Percentiles rank a stretch among this genome's conserved stretches.
Conservation (phyloP, 805 yeast species). For the Vanderwaltozyma verrucispora region DNA sequence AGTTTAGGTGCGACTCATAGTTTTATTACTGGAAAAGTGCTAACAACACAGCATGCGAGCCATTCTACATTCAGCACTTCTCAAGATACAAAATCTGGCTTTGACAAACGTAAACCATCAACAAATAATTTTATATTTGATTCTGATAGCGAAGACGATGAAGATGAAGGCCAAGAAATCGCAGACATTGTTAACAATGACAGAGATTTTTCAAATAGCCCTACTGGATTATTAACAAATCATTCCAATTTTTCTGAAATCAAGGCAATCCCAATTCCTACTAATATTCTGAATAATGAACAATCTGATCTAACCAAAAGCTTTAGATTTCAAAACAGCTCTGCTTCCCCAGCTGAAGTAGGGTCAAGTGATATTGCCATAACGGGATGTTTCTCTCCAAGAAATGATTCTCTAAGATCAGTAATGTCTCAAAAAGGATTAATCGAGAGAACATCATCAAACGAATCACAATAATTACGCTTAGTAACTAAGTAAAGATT, state of each 20-base stretch:
- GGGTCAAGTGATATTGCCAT: constrained; percentile 38
- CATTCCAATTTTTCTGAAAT: neutral
- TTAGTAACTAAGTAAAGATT: neutral
- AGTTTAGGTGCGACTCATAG: constrained; percentile 15
- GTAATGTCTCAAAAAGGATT: constrained; percentile 14
- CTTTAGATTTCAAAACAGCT: constrained; percentile 6
- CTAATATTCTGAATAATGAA: constrained; percentile 2
- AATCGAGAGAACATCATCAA: constrained; percentile 3
- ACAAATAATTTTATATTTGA: constrained; percentile 21
- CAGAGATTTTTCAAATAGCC: too few species aligned
- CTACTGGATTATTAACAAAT: neutral
- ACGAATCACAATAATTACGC: neutral
- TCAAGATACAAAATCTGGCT: constrained; percentile 1
- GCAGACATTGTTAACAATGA: neutral
- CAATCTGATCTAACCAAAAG: neutral
- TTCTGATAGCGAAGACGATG: constrained; percentile 25
- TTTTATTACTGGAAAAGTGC: constrained; percentile 24
- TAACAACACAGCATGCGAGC: constrained; percentile 4
- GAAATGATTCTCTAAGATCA: constrained; percentile 18
- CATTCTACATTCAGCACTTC: constrained; percentile 3
- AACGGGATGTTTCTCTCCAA: constrained; percentile 28
- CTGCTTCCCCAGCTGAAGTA: constrained; percentile 16
- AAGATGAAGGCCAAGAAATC: constrained; percentile 3
- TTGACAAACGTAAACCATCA: constrained; percentile 10
- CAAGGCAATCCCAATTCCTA: constrained; percentile 2